Base-by-base conservation (phyloP, 345 rosid species). In the Lumnitzera racemosa region DNA sequence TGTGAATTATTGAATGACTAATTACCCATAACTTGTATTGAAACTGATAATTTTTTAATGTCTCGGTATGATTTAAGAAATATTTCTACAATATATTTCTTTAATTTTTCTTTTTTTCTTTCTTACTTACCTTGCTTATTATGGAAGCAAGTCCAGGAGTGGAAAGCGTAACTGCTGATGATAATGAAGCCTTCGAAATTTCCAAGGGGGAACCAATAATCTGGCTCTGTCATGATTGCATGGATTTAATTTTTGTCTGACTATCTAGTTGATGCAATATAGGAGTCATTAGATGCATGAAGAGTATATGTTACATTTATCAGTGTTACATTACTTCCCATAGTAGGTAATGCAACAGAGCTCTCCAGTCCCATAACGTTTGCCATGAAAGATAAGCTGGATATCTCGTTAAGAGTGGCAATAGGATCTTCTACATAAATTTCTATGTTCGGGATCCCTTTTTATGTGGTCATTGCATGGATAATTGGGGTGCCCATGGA, bases 331-430 rank as follows among this genome's bases (percentile, higher is more conserved):
- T 72, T 92, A 78, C 98, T 92, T 64, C 98, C 98, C 47, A 89
- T 91, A 61, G 96, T 92, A 49, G 98, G 98, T 53, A 92, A 92
- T 66, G 98, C 98, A 15, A 97, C 97, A 0, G 98, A 92, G 79
- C 98, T 89, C 68, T 88, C 97, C 17, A 84, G 98, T 61, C 95
- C 98, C 15, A 82, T 92, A 52, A 89, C 89, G 91, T 89, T 92
- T 63, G 98, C 97, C 46, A 87, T 89, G 96, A 89, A 92, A 77
- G 91, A 89, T 73, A 92, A 92, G 76, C 91, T 92, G 65, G 98
- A 92, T 74, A 75, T 92, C 64, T 87, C 98, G 48, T 47, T 92
- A 74, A 97, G 98, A 76, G 96, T 92, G 73, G 98, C 98, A 63
- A 89, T 92, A 63, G 98, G 98, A 51, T 92, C 98, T 46, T 92